phyloP scores from a whole-genome alignment of 2,329 filamentous ascomycete genomes.

The Sphaerulina populicola region DNA sequence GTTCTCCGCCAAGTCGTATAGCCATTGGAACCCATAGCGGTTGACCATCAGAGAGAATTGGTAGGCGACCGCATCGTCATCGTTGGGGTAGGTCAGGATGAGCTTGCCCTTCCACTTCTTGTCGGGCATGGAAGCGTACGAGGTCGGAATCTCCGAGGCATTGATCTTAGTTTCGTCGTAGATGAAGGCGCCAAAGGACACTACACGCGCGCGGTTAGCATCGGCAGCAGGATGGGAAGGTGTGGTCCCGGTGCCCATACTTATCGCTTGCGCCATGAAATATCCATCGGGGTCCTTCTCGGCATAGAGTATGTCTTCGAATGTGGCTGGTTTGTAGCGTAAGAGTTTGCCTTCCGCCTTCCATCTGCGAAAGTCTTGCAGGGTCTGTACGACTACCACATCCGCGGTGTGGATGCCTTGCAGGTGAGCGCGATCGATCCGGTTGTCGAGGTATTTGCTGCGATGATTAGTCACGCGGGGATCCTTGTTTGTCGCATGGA shows the following conservation, averaged over 20 bases:
- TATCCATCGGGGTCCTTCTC: slow-evolving; percentile 41
- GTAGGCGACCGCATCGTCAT: slow-evolving; percentile 50
- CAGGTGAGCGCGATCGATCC: slow-evolving; percentile 34
- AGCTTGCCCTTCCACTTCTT: slow-evolving; percentile 49
- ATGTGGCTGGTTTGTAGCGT: slow-evolving; percentile 44
- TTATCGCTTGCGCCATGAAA: slow-evolving; percentile 39
- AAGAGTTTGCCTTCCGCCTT: slow-evolving; percentile 42
- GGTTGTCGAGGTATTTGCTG: slow-evolving; percentile 48
- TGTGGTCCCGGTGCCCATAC: slow-evolving; percentile 17
- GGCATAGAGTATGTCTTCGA: slow-evolving; percentile 37
- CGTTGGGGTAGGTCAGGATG: slow-evolving; percentile 50
- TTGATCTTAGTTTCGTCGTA: slow-evolving; percentile 33
- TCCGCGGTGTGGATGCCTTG: slow-evolving; percentile 40
- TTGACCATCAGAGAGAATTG: slow-evolving; percentile 41
- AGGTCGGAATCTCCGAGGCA: slow-evolving; percentile 27
- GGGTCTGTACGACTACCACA: slow-evolving; percentile 43
- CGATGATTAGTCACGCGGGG: no score
- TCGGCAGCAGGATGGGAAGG: slow-evolving; percentile 25
- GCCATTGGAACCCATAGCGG: slow-evolving; percentile 40
- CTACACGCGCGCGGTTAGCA: neutral
- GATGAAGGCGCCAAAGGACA: slow-evolving; percentile 23
- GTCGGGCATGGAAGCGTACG: slow-evolving; percentile 40
- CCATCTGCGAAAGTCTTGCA: slow-evolving; percentile 48
- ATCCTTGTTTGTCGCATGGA: no score
- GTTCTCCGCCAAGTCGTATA: slow-evolving; percentile 40